Evolutionary conservation across 2,329 filamentous ascomycete species (phyloP), one percentile per base, ranked within the genome.

Genomic region (Neopestalotiopsis clavispora): DNA sequence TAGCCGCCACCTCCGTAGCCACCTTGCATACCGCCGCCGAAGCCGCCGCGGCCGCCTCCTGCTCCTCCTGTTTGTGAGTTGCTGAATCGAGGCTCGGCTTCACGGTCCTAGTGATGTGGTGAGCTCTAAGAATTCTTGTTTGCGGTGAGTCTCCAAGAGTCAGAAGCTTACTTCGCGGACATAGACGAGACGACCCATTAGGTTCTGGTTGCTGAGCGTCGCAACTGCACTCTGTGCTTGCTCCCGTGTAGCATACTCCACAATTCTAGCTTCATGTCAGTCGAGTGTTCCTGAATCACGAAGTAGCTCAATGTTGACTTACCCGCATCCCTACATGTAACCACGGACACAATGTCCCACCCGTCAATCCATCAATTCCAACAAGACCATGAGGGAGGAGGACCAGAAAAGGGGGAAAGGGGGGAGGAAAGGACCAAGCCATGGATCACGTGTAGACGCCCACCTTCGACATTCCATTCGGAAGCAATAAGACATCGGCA

Each of bases 381-480:
- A 90, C 90, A 94, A 92, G 79, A 79, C 79, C 82, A 84, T 82
- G 40, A 83, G 86, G 82, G 77, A 79, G 83, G 85, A 85, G 84
- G 82, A 88, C 90, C 85, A 86, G 86, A 86, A 91, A 84, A 52
- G 87, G 45, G 45, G 45, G 10, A 52, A 52, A 52, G 45, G 45
- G 45, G 45, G 45, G 17, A 87, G 90, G 92, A 84, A 90, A 62
- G 59, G 32, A 90, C 89, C 93, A 93, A 93, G 90, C 92, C 92
- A 91, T 84, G 89, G 91, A 90, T 92, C 92, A 95, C 88, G 86
- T 90, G 87, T 93, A 92, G 89, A 91, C 91, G 94, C 94, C 94
- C 95, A 98, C 95, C 95, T 99, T 99, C 94, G 95, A 98, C 96
- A 99, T 99, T 95, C 96, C 96, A 90, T 99, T 99, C 80, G 96